Conservation (phyloP, 2,329 filamentous ascomycete species). For the Aureobasidium sp. region DNA sequence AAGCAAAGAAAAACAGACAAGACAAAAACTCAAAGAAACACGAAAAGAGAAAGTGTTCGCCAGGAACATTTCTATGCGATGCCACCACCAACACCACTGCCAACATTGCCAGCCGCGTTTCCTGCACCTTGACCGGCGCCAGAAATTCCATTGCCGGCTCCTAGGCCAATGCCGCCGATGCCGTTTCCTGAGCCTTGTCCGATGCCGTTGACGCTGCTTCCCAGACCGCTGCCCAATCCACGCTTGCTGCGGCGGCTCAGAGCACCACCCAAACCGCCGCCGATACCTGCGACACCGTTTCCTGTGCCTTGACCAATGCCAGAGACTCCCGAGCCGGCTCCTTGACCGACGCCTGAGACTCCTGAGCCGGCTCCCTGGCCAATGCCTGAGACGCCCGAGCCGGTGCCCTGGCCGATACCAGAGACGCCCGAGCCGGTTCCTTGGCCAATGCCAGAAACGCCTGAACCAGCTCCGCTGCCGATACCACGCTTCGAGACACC, state of each 20-base stretch:
- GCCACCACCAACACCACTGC: neutral
- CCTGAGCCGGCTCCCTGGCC: neutral
- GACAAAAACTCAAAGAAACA: neutral
- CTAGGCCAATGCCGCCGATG: neutral
- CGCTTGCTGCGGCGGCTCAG: neutral
- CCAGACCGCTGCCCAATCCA: neutral
- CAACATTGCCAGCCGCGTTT: neutral
- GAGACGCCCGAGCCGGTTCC: neutral
- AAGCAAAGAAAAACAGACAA: neutral
- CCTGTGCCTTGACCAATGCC: neutral
- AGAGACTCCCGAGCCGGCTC: neutral
- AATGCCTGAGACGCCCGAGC: neutral
- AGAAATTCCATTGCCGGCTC: neutral
- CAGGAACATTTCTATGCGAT: neutral
- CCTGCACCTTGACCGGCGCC: neutral
- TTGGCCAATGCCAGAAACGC: neutral
- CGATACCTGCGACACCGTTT: neutral
- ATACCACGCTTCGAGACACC: neutral
- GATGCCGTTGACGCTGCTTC: neutral
- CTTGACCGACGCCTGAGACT: neutral
- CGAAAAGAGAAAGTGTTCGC: neutral
- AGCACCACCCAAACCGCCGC: neutral
- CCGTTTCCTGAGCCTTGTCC: neutral
- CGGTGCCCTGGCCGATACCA: neutral
- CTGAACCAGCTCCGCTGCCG: neutral